Evolutionary conservation across 106 monocot species (phyloP).

Genomic region (Vanilla planifolia): DNA sequence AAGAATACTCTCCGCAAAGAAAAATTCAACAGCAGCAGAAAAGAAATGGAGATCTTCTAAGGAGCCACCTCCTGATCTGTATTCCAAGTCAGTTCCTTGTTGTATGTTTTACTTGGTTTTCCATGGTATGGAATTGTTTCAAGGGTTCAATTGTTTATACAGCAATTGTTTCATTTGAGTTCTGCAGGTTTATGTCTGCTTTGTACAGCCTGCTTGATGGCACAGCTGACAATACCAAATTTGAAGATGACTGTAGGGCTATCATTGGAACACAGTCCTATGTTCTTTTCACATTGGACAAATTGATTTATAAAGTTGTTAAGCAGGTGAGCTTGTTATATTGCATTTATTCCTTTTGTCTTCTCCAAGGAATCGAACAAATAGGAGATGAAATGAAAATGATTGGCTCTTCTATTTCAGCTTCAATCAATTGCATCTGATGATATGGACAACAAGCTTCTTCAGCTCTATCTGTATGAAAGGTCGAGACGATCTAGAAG

Average conservation of each 20-base stretch:
- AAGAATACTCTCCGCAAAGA: conserved; percentile 84
- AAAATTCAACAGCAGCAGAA: conserved; percentile 62
- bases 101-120: neutral
- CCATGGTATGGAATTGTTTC: too few relatives aligned
- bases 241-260: conserved; percentile 89
- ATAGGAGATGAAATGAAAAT: neutral
- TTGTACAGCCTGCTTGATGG: conserved; percentile 75
- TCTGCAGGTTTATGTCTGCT: conserved; percentile 73
- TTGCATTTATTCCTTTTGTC: neutral
- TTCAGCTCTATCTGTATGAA: conserved; percentile 78
- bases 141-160: too few relatives aligned
- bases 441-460: conserved; percentile 77
- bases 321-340: conserved; percentile 61
- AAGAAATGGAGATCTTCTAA: conserved; percentile 70
- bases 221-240: conserved; percentile 81
- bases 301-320: conserved; percentile 90
- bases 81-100: conserved; percentile 57
- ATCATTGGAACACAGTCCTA: conserved; percentile 91
- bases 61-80: conserved; percentile 57
- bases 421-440: conserved; percentile 81
- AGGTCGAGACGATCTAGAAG: conserved; percentile 55
- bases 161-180: conserved; percentile 1
- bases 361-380: neutral
- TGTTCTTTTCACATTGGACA: conserved; percentile 93
- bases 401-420: conserved; percentile 30